Evolutionary conservation across 2,329 filamentous ascomycete species (phyloP), one percentile per base, ranked within the genome.

Genomic region (Paecilomyces sp.): DNA sequence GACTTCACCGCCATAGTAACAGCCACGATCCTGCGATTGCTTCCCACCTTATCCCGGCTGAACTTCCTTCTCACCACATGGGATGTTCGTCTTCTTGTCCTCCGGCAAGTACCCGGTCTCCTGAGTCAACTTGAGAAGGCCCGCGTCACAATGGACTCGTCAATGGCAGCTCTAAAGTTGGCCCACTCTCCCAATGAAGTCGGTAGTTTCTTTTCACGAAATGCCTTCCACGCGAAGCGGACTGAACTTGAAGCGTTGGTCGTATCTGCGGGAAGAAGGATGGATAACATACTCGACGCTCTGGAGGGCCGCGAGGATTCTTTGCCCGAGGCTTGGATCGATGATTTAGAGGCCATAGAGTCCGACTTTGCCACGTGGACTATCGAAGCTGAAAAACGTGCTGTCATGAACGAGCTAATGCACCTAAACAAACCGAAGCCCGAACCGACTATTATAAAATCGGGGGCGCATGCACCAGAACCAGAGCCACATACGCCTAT

Each of bases 1-100:
- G 94, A 97, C 73, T 86, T 96, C 68, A 92, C 91, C 8, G 91
- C 93, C 25, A 83, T 97, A 54, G 84, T 97, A 59, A 97, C 94
- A 1, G 90, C 92, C 30, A 96, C 93, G 34, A 89, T 96, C 18
- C 77, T 99, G n/a, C 90, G 94, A 70, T 86, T 91, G 3, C 81
- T 99, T 22, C 94, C 94, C 1, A 88, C 89, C 61, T 77, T 97
- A 51, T 88, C 91, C 9, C 87, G 83, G 58, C 76, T 99, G 24
- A 86, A 85, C 58, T 82, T 83, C 8, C 76, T 95, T n/a, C 79
- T 97, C 56, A 84, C 86, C 59, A 82, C 83, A 1, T 99, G 94
- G 94, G 86, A 83, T 28, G 82, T 89, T 50, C 88, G 94, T 22
- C 77, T 97, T 13, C 77, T 84, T 1, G 87, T 97, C 4, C 78